Evolutionary conservation across 768 basidiomycete species (phyloP), one percentile per base, ranked within the genome.

Genomic region (Chalciporus piperatus): DNA sequence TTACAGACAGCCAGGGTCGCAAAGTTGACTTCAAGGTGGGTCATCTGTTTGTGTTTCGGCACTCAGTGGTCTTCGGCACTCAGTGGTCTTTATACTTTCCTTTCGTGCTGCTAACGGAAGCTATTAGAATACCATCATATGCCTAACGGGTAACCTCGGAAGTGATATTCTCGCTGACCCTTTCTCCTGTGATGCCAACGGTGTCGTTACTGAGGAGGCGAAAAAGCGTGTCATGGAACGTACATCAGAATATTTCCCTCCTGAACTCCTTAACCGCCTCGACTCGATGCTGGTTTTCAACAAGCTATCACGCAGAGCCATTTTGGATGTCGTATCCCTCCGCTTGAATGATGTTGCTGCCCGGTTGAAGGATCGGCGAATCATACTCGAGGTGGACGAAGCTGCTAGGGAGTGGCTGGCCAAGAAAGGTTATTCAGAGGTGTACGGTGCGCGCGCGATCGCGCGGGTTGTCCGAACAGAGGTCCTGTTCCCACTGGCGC

Each of bases 201-300:
- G 91, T 4, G 64, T 78, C 3, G 80, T 94, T 23, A 86, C 81
- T 0, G 63, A 74, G 0, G 74, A 77, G 45, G 85, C 91, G 16
- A 79, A 76, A 47, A 62, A 76, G 3, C 78, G 85, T 61, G 90
- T 97, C 37, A 72, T 95, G 25, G 79, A 84, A 51, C 79, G 86
- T 17, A 89, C 89, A 0, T 75, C 82, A 0, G 84, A 85, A 55
- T 85, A 85, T 70, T 95, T 95, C 78, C 86, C 92, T 10, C 93
- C 93, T 0, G 93, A 97, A 68, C 77, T 96, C 3, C 78, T 95
- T 48, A 95, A 95, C 64, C 85, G 93, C 8, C 79, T 96, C 32
- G 92, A 96, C 62, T 82, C 88, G 1, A 88, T 89, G 70, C 74
- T 89, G 14, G 85, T 96, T 9, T 96, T 97, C 76, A 95, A 95